Conservation (phyloP, 2,329 filamentous ascomycete genomes). For the Aspergillus flavus region DNA sequence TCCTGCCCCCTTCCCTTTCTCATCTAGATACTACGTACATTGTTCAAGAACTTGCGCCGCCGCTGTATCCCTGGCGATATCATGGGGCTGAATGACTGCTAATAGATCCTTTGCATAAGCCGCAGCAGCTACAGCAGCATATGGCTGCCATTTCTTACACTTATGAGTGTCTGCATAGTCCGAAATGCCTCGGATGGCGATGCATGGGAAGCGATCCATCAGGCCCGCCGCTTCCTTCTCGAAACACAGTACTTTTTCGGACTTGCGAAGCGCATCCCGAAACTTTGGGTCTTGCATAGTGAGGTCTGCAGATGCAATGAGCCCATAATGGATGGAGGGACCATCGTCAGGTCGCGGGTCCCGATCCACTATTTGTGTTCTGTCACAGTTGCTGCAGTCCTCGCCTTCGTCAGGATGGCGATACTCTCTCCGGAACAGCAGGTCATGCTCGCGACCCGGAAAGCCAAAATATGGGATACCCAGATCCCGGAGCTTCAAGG, state of each 20-base stretch:
- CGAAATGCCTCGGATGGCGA: slow-evolving; percentile 1
- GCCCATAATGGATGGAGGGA: slow-evolving; percentile 2
- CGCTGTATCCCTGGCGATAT: neutral
- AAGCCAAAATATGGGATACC: neutral
- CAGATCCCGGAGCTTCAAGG: neutral
- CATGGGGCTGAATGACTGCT: neutral
- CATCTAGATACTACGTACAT: neutral
- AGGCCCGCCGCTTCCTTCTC: slow-evolving; percentile 6
- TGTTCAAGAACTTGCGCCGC: neutral
- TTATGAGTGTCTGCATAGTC: slow-evolving; percentile 9
- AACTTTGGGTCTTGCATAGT: neutral
- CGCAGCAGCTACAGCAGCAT: neutral
- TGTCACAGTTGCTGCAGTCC: neutral
- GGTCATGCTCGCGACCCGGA: neutral
- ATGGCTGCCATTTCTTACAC: slow-evolving; percentile 1
- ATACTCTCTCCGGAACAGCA: neutral
- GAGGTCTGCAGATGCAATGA: slow-evolving; percentile 5
- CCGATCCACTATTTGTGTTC: neutral
- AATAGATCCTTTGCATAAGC: slow-evolving; percentile 7
- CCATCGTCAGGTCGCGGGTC: neutral
- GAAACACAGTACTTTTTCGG: neutral
- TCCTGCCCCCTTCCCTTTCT: neutral
- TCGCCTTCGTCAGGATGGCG: neutral
- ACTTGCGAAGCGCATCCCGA: neutral
- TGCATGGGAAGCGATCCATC: neutral